Base-by-base conservation (phyloP, 2,329 filamentous ascomycete genomes). In the Boeremia lycopersici region DNA sequence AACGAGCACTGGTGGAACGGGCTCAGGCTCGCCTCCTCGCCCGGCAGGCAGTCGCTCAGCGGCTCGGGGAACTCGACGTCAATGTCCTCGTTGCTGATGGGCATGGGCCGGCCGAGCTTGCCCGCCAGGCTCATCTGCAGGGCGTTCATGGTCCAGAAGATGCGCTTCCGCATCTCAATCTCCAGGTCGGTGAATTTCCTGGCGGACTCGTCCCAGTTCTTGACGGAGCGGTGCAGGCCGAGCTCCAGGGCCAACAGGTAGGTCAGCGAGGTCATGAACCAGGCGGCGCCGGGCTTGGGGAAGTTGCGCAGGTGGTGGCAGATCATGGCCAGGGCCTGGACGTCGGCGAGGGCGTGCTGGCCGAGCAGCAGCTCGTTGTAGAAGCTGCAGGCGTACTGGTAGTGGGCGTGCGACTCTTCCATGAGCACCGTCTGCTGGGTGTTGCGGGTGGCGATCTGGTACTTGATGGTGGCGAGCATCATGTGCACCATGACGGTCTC, bases 381-480 rank as follows among this genome's bases (percentile, higher is more conserved):
- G 71, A 87, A 86, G 68, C 84, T 85, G 39, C 93, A 75, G 1
- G 87, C 83, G 68, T 87, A 93, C 65, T 92, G 88, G 63, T 93
- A 93, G 70, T 95, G 90, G 48, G 84, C 84, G 73, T 92, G 90
- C 3, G 89, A 90, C 45, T 87, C 77, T 1, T 85, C 80, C 61
- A 88, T 85, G 47, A 88, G 38, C 0, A 61, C 56, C n/a, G 59
- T 76, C 13, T 82, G 71, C 57, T 80, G 78, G 40, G 47, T 63
- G 63, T 91, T 92, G 17, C 90, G 82, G 4, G 86, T 79, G n/a
- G 88, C 87, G 56, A 87, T 89, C 64, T 96, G 90, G 62, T 89
- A 91, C 68, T 87, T 87, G 63, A 93, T 89, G 44, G 86, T 87
- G 10, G 89, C 88, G 54, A 95, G 87, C 36, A 95, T 83, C 85